phyloP scores from a whole-genome alignment of 2,329 filamentous ascomycete genomes.

The Pestalotiopsis sp. region DNA sequence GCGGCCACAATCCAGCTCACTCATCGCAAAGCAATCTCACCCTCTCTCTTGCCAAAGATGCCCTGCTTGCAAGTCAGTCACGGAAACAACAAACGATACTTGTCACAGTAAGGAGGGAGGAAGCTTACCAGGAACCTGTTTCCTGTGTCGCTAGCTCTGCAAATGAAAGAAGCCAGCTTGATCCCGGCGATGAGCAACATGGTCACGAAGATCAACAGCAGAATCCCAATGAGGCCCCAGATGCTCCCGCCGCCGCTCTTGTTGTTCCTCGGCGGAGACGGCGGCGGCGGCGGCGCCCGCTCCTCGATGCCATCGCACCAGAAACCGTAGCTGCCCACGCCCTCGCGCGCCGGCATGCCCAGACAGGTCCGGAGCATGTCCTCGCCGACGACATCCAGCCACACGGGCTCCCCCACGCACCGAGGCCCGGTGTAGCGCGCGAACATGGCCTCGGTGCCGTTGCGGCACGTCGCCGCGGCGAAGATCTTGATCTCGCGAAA shows the following conservation, averaged over 20 bases:
- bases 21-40: background rate
- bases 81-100: too few species aligned
- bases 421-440: slow-evolving; percentile 4
- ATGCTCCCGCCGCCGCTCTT: background rate
- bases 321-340: slow-evolving; percentile 9
- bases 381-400: background rate
- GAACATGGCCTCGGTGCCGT: slow-evolving; percentile 9
- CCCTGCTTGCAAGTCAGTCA: background rate
- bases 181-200: background rate
- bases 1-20: too few species aligned
- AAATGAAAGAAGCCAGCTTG: background rate
- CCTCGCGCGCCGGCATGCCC: background rate
- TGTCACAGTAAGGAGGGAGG: background rate
- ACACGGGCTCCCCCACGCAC: background rate
- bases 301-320: slow-evolving; percentile 9
- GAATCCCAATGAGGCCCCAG: background rate
- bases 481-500: slow-evolving; percentile 12
- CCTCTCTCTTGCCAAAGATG: slow-evolving; percentile 7
- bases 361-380: slow-evolving; percentile 6
- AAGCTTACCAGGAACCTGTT: slow-evolving; percentile 6
- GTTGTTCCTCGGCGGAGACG: background rate
- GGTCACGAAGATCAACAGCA: background rate
- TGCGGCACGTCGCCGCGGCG: background rate
- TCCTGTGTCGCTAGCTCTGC: background rate
- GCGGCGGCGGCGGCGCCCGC: slow-evolving; percentile 21